These are phyloP conservation scores for Striga asiatica DNA, from an alignment of 257 asterid species.

Conservation along the genomic window DNA sequence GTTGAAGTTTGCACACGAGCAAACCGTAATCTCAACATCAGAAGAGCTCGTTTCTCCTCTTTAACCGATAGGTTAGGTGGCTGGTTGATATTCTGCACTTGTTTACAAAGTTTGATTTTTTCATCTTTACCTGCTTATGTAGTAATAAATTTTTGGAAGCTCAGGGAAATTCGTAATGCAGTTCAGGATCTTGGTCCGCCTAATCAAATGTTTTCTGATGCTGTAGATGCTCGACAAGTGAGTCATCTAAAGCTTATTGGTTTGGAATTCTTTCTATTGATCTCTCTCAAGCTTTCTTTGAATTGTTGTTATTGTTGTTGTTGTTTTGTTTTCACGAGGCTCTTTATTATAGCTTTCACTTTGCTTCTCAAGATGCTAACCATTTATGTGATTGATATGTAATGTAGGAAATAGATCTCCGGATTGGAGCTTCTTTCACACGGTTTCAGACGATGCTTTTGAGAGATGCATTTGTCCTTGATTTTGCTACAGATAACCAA, in stretches of 20 bases:
- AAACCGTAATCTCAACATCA: slow-evolving; percentile 60
- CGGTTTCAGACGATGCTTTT: slow-evolving; percentile 93
- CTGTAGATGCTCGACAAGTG: slow-evolving; percentile 97
- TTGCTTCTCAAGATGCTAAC: slow-evolving; percentile 11
- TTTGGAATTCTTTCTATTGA: slow-evolving; percentile 5
- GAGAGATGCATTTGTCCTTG: slow-evolving; percentile 77
- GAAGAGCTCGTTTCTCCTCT: slow-evolving; percentile 98
- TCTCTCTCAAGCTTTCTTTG: slow-evolving; percentile 2
- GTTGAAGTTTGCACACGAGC: slow-evolving; percentile 73
- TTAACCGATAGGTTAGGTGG: slow-evolving; percentile 62
- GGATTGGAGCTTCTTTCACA: slow-evolving; percentile 97
- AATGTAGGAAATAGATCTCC: slow-evolving; percentile 93
- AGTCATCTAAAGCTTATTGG: slow-evolving; percentile 17
- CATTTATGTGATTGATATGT: slow-evolving; percentile 6
- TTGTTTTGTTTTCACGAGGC: neutral
- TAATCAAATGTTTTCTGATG: slow-evolving; percentile 74
- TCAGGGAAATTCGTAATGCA: slow-evolving; percentile 76
- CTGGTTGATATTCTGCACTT: slow-evolving; percentile 17
- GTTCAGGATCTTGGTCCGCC: slow-evolving; percentile 74
- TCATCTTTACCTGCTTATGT: slow-evolving; percentile 12
- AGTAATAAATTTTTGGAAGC: slow-evolving; percentile 15
- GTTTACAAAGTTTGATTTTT: neutral
- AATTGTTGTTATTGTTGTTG: slow-evolving; percentile 8
- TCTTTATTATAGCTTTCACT: slow-evolving; percentile 5
- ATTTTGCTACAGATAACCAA: slow-evolving; percentile 51